phyloP scores from a whole-genome alignment of 345 rosid species.

The Melaleuca alternifolia region DNA sequence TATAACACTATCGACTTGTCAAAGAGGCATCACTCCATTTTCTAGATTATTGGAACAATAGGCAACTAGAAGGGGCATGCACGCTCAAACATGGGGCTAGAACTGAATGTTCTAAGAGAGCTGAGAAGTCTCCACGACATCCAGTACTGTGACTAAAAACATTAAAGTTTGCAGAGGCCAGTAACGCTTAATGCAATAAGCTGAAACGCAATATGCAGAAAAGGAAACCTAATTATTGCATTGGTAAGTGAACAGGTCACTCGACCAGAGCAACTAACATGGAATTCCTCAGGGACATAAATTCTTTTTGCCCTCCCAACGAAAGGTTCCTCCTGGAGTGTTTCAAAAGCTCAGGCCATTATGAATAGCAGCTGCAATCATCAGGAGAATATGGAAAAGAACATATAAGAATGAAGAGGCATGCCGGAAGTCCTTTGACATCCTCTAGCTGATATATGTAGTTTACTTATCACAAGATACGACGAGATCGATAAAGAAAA shows the following conservation, averaged over 20 bases:
- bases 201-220: background rate
- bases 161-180: background rate
- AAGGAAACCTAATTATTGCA: background rate
- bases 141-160: background rate
- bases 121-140: background rate
- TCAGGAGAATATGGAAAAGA: background rate
- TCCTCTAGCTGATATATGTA: background rate
- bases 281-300: background rate
- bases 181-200: background rate
- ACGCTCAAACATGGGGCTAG: background rate
- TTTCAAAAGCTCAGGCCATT: background rate
- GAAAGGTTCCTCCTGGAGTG: background rate
- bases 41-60: background rate
- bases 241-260: background rate
- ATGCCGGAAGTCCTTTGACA: background rate
- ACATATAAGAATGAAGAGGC: background rate
- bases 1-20: background rate
- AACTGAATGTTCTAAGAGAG: background rate
- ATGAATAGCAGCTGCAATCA: background rate
- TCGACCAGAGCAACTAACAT: background rate
- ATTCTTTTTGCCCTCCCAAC: background rate
- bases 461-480: background rate
- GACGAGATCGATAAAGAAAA: background rate
- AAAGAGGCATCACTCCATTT: background rate
- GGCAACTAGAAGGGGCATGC: background rate